Evolutionary conservation across 2,329 filamentous ascomycete genomes (phyloP), one percentile per base, ranked within the genome.

Genomic region (Trichoderma koningii): DNA sequence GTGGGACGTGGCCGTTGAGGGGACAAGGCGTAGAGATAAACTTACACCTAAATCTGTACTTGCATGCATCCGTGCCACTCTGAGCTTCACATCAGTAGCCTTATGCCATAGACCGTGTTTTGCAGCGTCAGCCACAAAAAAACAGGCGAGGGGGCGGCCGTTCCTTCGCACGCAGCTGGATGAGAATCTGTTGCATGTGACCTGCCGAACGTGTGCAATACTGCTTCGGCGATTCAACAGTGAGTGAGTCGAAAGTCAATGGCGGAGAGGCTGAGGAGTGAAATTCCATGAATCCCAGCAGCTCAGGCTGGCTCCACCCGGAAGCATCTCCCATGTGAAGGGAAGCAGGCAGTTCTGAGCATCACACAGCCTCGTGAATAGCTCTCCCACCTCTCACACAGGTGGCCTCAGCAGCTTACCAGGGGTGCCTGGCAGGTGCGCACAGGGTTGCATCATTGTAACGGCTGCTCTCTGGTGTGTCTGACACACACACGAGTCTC

Each of bases 231-330:
- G 19, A 38, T 10, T 38, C 34, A 14, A 38, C 34, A 14, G 34
- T 14, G 34, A 38, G 12, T 14, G 23, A 17, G 48, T 23, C 21
- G 34, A 53, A 17, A 62, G 21, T 19, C 21, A 26, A 44, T 17
- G 14, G 52, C 47, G 48, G 57, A 62, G 50, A 53, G 34, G 47
- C 21, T 65, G 50, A 51, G 15, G 50, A 34, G n/a, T 45, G 63
- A 71, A 66, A 34, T 55, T 67, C 71, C 70, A 70, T 72, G 70
- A 73, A 72, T 73, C 63, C 69, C 64, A 70, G 51, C 48, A 21
- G 26, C 55, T 63, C 45, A 53, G 62, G 51, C 12, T 17, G 17
- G 15, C 53, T 59, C 63, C 55, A 64, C 55, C 21, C 21, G 55
- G 63, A 50, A 65, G 63, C 63, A 23, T 30, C 48, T 17, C 55